Base-by-base conservation (phyloP, 202 grass and related monocot species). In the Setaria viridis region DNA sequence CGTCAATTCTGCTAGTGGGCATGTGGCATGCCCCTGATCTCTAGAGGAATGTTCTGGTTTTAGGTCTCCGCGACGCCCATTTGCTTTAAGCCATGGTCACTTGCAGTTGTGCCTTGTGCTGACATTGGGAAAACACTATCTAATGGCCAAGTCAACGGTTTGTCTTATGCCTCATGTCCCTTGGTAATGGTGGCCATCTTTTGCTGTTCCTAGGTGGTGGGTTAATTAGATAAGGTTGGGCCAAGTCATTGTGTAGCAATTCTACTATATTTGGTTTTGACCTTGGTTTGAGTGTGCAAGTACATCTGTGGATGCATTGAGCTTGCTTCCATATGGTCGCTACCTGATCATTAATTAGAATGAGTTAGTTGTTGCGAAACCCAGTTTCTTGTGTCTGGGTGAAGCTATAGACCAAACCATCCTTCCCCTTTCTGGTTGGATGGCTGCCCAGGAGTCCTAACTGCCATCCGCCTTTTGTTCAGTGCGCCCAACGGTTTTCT, bases 151-250 rank as follows among this genome's bases (percentile, higher is more conserved):
- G 70, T 76, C 78, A 82, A 82, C 34, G 62, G 85, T 32, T 68
- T 74, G 49, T 87, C 29, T 47, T 35, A 32, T 16, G 48, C 69
- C 48, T 37, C 77, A 42, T 66, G 58, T 6, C 47, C 77, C 85
- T 86, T 80, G 85, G 74, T 62, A 30, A 77, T 62, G 64, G 42
- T 78, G 54, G 25, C 9, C 67, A 78, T 71, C 11, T 65, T 83
- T 79, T 84, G 56, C 65, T 88, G 48, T 84, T 88, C 74, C 74
- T 14, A 84, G 81, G 80, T 77, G 51, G 72, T 71, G 46, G 72
- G 33, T 46, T 35, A 47, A 62, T 55, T 62, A 72, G 46, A 75
- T 87, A 70, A 72, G 57, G 63, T 56, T 60, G 14, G 53, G 41
- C 14, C 45, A 77, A 32, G 33, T n/a, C 63, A 73, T 72, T 56